Evolutionary conservation across 306 rosid species (phyloP).

Genomic region (Delonix regia): DNA sequence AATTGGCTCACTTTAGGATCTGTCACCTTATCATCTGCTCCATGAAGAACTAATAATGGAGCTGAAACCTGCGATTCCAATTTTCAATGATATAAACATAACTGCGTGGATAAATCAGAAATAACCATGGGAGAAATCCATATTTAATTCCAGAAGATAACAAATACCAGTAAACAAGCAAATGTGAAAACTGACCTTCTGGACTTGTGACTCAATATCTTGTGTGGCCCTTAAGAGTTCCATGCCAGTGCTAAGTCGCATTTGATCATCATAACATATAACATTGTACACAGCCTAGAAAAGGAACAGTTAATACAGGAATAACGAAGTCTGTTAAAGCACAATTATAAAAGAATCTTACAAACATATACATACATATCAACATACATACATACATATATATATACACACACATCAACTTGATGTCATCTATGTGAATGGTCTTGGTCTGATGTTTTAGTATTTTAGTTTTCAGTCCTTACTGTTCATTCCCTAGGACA

Average conservation of each 20-base stretch:
- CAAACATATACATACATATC: too few relatives aligned
- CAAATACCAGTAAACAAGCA: neutral
- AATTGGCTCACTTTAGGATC: conserved; percentile 79
- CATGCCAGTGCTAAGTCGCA: conserved; percentile 73
- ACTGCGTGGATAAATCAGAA: neutral
- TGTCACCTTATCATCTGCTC: conserved; percentile 81
- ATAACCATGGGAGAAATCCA: neutral
- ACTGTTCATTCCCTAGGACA: neutral
- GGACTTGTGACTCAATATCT: conserved; percentile 66
- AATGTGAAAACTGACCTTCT: conserved; percentile 52
- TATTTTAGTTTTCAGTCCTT: neutral
- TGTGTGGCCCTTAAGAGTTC: conserved; percentile 66
- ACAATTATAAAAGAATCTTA: neutral
- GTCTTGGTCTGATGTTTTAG: neutral
- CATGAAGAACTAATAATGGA: conserved; percentile 81
- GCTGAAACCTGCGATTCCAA: conserved; percentile 63
- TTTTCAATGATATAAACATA: neutral
- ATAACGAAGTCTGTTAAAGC: neutral
- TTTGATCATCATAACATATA: conserved; percentile 60
- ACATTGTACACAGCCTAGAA: conserved; percentile 81
- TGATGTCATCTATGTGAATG: neutral
- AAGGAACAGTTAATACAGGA: neutral
- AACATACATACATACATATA: neutral
- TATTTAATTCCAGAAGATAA: neutral
- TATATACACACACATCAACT: too few relatives aligned